Evolutionary conservation across 2,329 filamentous ascomycete species (phyloP).

Genomic region (Didymella pomorum): DNA sequence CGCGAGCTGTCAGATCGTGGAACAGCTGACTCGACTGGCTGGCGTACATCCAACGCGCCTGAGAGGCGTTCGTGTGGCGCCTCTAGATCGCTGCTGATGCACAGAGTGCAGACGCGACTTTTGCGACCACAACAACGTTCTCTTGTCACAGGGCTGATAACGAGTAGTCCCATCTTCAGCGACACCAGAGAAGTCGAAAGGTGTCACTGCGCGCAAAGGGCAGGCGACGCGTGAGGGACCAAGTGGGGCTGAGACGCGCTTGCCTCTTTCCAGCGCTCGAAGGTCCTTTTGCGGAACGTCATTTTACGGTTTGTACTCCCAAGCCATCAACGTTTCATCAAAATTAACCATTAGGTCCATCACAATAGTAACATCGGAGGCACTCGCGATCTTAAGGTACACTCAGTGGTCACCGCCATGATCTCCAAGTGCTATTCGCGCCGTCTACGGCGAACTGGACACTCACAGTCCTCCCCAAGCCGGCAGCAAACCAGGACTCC

Average conservation of each 20-base stretch:
- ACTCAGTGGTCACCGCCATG: not conserved
- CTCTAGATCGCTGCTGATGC: not conserved
- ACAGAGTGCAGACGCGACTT: not conserved
- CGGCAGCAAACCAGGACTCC: too few species aligned
- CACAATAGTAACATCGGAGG: not conserved
- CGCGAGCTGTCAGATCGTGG: not conserved
- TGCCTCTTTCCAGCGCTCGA: not conserved
- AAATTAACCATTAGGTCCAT: not conserved
- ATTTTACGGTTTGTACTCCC: constrained; percentile 12
- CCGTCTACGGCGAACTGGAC: not conserved
- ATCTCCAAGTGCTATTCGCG: not conserved
- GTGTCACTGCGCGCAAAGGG: not conserved
- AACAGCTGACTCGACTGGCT: not conserved
- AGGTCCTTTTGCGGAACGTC: constrained; percentile 2
- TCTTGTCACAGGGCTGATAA: not conserved
- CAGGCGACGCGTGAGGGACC: not conserved
- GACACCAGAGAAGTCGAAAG: not conserved
- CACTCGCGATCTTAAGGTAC: not conserved
- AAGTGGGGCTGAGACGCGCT: not conserved
- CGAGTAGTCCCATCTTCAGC: too few species aligned
- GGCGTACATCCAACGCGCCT: not conserved
- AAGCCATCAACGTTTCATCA: constrained; percentile 14
- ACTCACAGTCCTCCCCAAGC: not conserved
- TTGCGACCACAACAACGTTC: not conserved
- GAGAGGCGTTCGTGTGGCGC: not conserved